Base-by-base conservation (phyloP, 169 alveolate genomes). In the Plasmodium inui region DNA sequence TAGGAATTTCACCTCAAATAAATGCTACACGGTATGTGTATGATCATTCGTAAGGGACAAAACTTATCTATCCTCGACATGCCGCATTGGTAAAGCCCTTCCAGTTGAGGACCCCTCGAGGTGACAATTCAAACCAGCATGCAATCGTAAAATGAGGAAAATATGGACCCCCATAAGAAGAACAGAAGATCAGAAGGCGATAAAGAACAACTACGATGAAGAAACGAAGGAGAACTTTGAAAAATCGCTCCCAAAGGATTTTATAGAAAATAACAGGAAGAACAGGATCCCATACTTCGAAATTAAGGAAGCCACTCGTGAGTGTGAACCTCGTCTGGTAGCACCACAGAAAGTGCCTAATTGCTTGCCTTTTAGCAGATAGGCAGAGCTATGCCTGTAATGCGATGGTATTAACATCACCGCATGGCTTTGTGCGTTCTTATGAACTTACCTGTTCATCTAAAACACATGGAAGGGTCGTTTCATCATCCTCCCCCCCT, bases 101-200 rank as follows among this genome's bases (percentile, higher is more conserved):
- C 61, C 61, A 12, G 61, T 50, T 50, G 46, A 61, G 44, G 14
- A 67, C 28, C 3, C 70, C n/a, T 4, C 37, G n/a, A 50, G 9
- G 22, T 55, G 26, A 81, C 32, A 32, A 26, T 28, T 41, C 53
- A 17, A 71, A 67, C 30, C 50, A 84, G 8, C 50, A 83, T 39
- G 80, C 30, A 55, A 55, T 53, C 78, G 22, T 46, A 89, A 89
- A 89, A 89, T 89, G 94, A 89, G 94, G 82, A 89, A 89, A 89
- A 61, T 89, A 89, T 89, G 94, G 94, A 89, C 94, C 89, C 94
- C 94, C 34, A 89, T 89, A 89, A 89, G 94, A 89, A 89, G 94
- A 89, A 28, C 94, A 78, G 94, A 89, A 89, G 90, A 89, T 57
- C 94, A 89, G 72, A 89, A 89, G 73, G 72, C 44, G 50, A 67